phyloP scores from a whole-genome alignment of 495 filamentous ascomycete genomes.

The Penicillium malachiteum region DNA sequence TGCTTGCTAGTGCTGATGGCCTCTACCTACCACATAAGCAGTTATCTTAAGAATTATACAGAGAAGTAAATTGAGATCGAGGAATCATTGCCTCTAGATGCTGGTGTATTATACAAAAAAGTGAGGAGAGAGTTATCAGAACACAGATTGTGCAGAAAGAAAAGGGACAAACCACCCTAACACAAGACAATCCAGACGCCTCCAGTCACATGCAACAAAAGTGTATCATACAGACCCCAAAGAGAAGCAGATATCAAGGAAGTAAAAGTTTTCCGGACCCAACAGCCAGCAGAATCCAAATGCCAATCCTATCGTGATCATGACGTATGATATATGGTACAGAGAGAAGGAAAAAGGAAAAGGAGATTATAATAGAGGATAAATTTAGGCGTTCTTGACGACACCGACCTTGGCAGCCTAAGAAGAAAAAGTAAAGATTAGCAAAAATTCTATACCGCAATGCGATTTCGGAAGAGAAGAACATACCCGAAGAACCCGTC shows the following conservation, averaged over 20 bases:
- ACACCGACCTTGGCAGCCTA: slow-evolving; percentile 92
- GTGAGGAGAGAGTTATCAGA: slow-evolving; percentile 36
- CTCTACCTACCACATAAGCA: background rate
- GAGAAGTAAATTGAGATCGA: background rate
- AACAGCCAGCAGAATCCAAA: slow-evolving; percentile 27
- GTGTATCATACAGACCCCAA: slow-evolving; percentile 46
- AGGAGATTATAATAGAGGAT: slow-evolving; percentile 8
- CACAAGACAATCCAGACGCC: slow-evolving; percentile 39
- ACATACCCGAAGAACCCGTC: slow-evolving; percentile 75
- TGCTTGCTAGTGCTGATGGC: no score
- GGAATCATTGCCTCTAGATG: background rate
- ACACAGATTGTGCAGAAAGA: slow-evolving; percentile 22
- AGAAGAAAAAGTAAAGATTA: slow-evolving; percentile 15
- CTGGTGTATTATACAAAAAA: slow-evolving; percentile 35
- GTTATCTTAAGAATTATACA: background rate
- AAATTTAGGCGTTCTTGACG: slow-evolving; percentile 64
- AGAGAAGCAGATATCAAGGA: slow-evolving; percentile 26
- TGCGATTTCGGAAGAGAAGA: background rate
- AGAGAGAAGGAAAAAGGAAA: slow-evolving; percentile 28
- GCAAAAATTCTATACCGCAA: background rate
- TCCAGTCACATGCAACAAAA: slow-evolving; percentile 35
- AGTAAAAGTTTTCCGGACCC: slow-evolving; percentile 22
- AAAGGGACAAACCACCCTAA: slow-evolving; percentile 21
- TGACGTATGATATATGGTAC: slow-evolving; percentile 47
- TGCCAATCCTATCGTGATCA: slow-evolving; percentile 31